Evolutionary conservation across 2,329 filamentous ascomycete genomes (phyloP).

Genomic region (Pseudocercospora ulei): DNA sequence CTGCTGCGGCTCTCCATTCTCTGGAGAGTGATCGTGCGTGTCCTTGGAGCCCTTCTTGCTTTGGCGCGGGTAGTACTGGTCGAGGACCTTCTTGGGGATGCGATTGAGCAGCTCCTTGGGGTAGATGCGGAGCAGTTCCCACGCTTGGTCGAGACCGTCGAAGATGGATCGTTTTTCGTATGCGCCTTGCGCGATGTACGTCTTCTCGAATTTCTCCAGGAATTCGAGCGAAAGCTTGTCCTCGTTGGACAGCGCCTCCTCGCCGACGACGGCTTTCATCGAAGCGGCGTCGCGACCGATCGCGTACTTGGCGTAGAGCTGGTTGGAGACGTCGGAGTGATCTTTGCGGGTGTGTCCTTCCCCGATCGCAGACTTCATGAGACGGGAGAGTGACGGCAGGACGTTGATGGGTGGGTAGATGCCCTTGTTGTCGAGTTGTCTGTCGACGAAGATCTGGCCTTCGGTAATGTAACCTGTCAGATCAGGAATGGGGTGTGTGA

Average conservation of each 20-base stretch:
- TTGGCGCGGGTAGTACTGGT: constrained; percentile 44
- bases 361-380: constrained; percentile 99
- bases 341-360: constrained; percentile 94
- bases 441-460: constrained; percentile 96
- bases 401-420: constrained; percentile 99
- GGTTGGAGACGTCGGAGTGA: constrained; percentile 96
- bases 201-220: constrained; percentile 94
- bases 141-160: constrained; percentile 90
- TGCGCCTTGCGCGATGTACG: constrained; percentile 81
- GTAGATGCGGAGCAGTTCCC: constrained; percentile 93
- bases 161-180: constrained; percentile 89
- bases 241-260: constrained; percentile 88
- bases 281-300: constrained; percentile 95
- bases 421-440: constrained; percentile 87
- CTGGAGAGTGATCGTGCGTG: constrained; percentile 38
- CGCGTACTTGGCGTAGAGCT: constrained; percentile 98
- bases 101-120: constrained; percentile 97
- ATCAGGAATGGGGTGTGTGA: constrained; percentile 97
- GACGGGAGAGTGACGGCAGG: constrained; percentile 88
- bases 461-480: constrained; percentile 98
- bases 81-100: constrained; percentile 47
- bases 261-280: constrained; percentile 99
- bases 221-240: constrained; percentile 98
- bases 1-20: constrained; percentile 26
- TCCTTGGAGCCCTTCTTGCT: constrained; percentile 39